Base-by-base conservation (phyloP, 257 asterid species). In the Ajuga chamaepitys region DNA sequence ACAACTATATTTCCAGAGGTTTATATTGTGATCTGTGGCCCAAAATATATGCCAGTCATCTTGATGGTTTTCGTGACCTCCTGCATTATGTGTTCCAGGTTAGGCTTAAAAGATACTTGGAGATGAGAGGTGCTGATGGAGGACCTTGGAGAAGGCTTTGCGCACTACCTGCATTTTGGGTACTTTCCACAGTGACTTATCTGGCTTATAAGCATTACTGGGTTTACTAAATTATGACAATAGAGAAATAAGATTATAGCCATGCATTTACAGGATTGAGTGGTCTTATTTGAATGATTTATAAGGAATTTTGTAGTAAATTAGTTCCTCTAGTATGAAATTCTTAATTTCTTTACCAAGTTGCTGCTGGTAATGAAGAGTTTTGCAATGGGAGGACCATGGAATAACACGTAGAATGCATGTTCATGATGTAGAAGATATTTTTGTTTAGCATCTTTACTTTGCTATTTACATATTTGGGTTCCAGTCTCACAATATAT, bases 51-150 rank as follows among this genome's bases (percentile, higher is more conserved):
- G 28, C 25, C 11, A n/a, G n/a, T 70, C 35, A 51, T 45, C 56
- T 42, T 21, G 45, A 59, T 57, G 11, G 17, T 68, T 73, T 63
- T 64, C 45, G 38, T 45, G 28, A 77, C 24, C n/a, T 66, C 12
- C 3, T n/a, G 34, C 21, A 25, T 54, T 66, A 21, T 63, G 46
- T 37, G 53, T 69, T 72, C 47, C 86, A 94, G 99, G 99, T 94
- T 37, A 85, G 99, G 83, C 97, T 94, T 51, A 94, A 90, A 83
- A 69, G 99, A 62, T 90, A 94, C 82, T 77, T 94, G 85, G 97
- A 90, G 85, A 94, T 90, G 99, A 78, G 99, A 59, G 99, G 99
- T 68, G 99, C 97, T 66, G 97, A 94, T 70, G 99, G 99, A 55
- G 99, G 97, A 73, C 97, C 99, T 64, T 94, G 95, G 97, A 86